Evolutionary conservation across 169 alveolate genomes (phyloP), one percentile per base, ranked within the genome.

Genomic region (Cryptosporidium bovis): DNA sequence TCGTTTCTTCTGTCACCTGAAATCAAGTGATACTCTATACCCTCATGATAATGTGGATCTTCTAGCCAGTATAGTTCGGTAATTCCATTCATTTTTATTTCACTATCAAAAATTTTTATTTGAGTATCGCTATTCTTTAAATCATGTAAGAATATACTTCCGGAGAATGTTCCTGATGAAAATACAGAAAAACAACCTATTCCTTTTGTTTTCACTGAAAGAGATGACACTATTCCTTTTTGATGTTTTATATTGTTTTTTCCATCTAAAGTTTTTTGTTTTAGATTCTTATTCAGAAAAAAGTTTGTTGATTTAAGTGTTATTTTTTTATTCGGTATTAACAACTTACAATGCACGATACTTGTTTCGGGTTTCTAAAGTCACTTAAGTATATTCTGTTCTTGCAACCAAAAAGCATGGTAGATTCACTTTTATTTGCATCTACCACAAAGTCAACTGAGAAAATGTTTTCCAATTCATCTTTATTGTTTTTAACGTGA

Each of bases 31-130:
- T 60, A 77, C 40, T 77, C 87, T 13, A 77, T n/a, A 69, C 7
- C 7, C 67, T 69, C 36, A 3, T 34, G 15, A 3, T 36, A 3
- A 18, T 29, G n/a, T 0, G n/a, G 24, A 24, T 44, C 64, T 15
- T 62, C 71, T 18, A 77, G 18, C 87, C 87, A 77, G 46, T 77
- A 56, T 10, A 77, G 64, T 27, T 77, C 71, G 15, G 87, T 77
- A 15, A 77, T 62, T 18, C 51, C 51, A 77, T 50, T 31, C 18
- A 77, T 33, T 66, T 66, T 3, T n/a, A 33, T 16, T 10, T 60
- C 12, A 2, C 5, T 60, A 60, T 77, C 87, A 44, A 8, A 24
- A 2, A 77, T 29, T 5, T 60, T 68, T 18, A 77, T 44, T 24
- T 77, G 71, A 8, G 77, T 36, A 24, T n/a, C 13, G 2, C 20